Base-by-base conservation (phyloP, 306 rosid genomes). In the Cajanus cajan region DNA sequence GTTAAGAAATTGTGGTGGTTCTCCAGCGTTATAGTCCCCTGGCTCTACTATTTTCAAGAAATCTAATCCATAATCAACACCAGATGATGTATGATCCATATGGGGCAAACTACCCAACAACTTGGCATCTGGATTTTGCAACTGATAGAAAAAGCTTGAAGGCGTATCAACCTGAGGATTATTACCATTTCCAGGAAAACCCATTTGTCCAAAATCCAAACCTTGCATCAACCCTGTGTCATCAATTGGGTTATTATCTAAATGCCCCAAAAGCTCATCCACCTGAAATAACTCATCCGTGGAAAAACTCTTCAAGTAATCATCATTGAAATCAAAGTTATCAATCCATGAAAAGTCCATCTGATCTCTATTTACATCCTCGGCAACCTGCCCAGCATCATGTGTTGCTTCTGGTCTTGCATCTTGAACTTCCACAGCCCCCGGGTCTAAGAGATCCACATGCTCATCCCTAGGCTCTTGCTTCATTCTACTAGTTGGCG, bases 101-200 rank as follows among this genome's bases (percentile, higher is more conserved):
- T 87, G 90, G 36, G 82, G 79, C 63, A 87, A 74, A 71, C 91
- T 88, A 41, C 97, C 97, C 12, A 90, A 82, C 62, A 89, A 68
- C 82, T 86, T 92, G n/a, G 90, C 88, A 36, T 90, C 97, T 18
- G 92, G 92, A 54, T 87, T 86, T 69, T 88, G 85, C 72, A 87
- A 6, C 57, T 90, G 84, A 66, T 87, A 84, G 0, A 84, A 72
- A 40, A 80, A 75, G 52, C 82, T 87, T 9, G 91, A 82, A 14
- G 85, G 83, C 3, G 77, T 25, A 22, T 80, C 92, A 22, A 36
- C 36, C 21, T 68, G 79, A 50, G 54, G 63, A 71, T 63, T 1
- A 28, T 28, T 19, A 11, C 66, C 37, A 1, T 61, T 77, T 4
- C 73, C 76, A 0, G 85, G 18, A 33, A 80, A 66, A 55, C 24